These are phyloP conservation scores for Melastoma candidum DNA, from an alignment of 441 rosid genomes.

Conservation along the genomic window DNA sequence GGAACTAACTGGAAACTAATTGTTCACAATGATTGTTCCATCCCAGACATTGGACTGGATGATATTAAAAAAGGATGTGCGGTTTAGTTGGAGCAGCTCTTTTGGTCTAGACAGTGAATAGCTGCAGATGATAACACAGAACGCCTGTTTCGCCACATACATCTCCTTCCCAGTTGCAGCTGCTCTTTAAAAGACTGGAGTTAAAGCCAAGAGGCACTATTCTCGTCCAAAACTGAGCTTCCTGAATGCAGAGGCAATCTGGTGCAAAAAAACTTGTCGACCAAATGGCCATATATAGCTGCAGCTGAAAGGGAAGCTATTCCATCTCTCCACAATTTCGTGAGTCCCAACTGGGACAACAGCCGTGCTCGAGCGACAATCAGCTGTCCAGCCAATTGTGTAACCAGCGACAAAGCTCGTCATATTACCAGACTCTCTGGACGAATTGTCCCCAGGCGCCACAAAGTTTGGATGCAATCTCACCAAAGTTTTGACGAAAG, in stretches of 20 bases:
- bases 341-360: constrained; percentile 14
- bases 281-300: background rate
- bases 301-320: constrained; percentile 33
- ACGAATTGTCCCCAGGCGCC: constrained; percentile 53
- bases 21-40: constrained; percentile 78
- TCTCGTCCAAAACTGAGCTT: too few species aligned
- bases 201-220: too few species aligned
- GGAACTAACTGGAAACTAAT: constrained; percentile 68
- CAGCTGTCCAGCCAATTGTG: constrained; percentile 45
- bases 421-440: constrained; percentile 43
- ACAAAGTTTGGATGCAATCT: constrained; percentile 46
- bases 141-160: constrained; percentile 75
- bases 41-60: constrained; percentile 85
- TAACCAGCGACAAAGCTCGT: constrained; percentile 39
- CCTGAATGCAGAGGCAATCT: too few species aligned
- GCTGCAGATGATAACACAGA: constrained; percentile 78
- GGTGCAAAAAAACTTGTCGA: too few species aligned
- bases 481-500: constrained; percentile 38
- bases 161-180: constrained; percentile 29
- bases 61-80: constrained; percentile 58
- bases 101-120: constrained; percentile 79
- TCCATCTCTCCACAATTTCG: constrained; percentile 14
- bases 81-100: constrained; percentile 73
- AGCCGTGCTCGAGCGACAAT: constrained; percentile 47
- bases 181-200: too few species aligned